Percentiles rank a stretch among this genome's conserved stretches.
phyloP scores from a whole-genome alignment of 352 stramenopile genomes.

The Bremia lactucae region DNA sequence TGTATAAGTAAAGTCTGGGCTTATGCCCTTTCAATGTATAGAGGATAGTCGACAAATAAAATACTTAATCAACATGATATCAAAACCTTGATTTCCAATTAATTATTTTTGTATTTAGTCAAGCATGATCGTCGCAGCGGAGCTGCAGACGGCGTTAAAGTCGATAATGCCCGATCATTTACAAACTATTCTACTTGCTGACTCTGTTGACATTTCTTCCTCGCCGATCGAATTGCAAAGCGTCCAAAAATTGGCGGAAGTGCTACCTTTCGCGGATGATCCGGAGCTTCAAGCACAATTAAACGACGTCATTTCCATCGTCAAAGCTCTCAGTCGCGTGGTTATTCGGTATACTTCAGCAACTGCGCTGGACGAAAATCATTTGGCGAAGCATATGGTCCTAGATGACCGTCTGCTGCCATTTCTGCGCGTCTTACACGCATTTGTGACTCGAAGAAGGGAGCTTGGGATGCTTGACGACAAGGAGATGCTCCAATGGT shows the following conservation, averaged over 20 bases:
- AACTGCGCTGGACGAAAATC: not conserved
- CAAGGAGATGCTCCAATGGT: slow-evolving; percentile 23
- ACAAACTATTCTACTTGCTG: slow-evolving; percentile 4
- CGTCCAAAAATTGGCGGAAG: slow-evolving; percentile 8
- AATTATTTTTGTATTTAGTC: too few species aligned
- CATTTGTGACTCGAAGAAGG: slow-evolving; percentile 8
- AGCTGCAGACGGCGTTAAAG: slow-evolving; percentile 10
- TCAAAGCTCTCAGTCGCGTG: slow-evolving; percentile 26
- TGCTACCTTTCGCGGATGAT: slow-evolving; percentile 1
- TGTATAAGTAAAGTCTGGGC: too few species aligned
- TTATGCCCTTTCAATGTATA: too few species aligned
- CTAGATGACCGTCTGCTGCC: slow-evolving; percentile 23
- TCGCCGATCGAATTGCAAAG: not conserved
- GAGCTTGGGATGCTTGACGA: not conserved
- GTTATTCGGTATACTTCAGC: slow-evolving; percentile 12
- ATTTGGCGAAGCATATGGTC: slow-evolving; percentile 6
- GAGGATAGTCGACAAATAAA: too few species aligned
- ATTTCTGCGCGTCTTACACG: slow-evolving; percentile 17
- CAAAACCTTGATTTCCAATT: too few species aligned
- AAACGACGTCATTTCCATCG: slow-evolving; percentile 1
- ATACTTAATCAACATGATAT: too few species aligned
- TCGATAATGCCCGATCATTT: not conserved
- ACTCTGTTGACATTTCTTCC: not conserved
- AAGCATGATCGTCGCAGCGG: not conserved
- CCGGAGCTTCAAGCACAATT: slow-evolving; percentile 4